A percentile compares a stretch with the other conserved stretches of the same genome.
phyloP scores from a whole-genome alignment of 768 basidiomycete species.

The Collybia nuda region DNA sequence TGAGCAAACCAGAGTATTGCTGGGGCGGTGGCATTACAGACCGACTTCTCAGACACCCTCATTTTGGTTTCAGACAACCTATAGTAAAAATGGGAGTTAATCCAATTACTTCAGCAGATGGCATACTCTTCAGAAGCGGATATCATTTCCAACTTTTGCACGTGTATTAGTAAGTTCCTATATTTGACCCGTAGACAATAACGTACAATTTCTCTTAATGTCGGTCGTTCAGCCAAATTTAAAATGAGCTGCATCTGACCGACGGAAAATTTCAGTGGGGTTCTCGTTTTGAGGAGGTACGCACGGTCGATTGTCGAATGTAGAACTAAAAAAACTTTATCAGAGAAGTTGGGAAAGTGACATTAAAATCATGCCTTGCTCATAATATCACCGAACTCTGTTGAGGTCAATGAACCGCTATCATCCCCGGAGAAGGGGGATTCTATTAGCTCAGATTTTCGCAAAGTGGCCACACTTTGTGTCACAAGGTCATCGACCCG shows the following conservation, averaged over 20 bases:
- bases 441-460: constrained; percentile 59
- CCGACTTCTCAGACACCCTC: constrained; percentile 75
- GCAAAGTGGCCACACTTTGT: constrained; percentile 60
- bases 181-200: neutral
- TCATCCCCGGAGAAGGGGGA: constrained; percentile 35
- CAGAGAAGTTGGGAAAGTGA: neutral
- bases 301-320: constrained; percentile 67
- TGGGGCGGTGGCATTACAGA: constrained; percentile 19
- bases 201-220: constrained; percentile 68
- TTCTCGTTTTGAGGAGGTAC: constrained; percentile 4
- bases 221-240: constrained; percentile 51
- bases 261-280: neutral
- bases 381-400: constrained; percentile 85
- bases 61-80: constrained; percentile 72
- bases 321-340: constrained; percentile 56
- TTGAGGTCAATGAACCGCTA: constrained; percentile 47
- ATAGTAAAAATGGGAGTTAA: neutral
- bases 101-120: neutral
- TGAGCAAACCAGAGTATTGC: neutral
- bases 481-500: constrained; percentile 73
- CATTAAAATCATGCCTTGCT: constrained; percentile 59
- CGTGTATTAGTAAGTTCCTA: neutral
- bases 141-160: constrained; percentile 59
- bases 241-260: constrained; percentile 68
- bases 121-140: constrained; percentile 67